phyloP scores from a whole-genome alignment of 1,139 yeast genomes.

The Candida sp. region DNA sequence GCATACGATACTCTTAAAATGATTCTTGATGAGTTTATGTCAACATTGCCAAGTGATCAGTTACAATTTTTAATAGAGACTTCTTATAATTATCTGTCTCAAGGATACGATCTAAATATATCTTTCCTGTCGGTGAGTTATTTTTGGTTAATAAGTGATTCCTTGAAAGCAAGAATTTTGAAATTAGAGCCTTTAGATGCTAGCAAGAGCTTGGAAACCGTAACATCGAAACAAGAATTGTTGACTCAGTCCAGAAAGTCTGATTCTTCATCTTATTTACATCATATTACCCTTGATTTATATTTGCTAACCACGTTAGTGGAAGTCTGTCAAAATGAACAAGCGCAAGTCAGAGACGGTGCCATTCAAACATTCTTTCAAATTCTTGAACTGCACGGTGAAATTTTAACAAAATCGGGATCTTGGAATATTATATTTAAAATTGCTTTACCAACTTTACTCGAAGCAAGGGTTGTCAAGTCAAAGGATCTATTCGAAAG shows the following conservation, averaged over 20 bases:
- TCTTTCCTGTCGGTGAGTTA: conserved; percentile 89
- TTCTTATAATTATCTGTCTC: conserved; percentile 67
- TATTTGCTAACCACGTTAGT: conserved; percentile 62
- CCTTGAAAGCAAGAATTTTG: conserved; percentile 38
- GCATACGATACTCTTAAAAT: conserved; percentile 81
- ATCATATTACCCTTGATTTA: conserved; percentile 49
- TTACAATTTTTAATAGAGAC: conserved; percentile 67
- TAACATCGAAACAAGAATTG: conserved; percentile 17
- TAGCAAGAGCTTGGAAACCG: conserved; percentile 4
- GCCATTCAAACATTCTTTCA: conserved; percentile 85
- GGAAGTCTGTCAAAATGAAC: conserved; percentile 55
- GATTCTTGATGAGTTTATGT: conserved; percentile 80
- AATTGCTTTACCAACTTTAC: conserved; percentile 42
- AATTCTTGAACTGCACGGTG: conserved; percentile 77
- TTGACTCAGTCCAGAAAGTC: conserved; percentile 13
- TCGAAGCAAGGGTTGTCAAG: conserved; percentile 11
- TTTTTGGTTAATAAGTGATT: conserved; percentile 88
- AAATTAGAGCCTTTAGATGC: conserved; percentile 15
- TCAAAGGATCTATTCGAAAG: conserved; percentile 55
- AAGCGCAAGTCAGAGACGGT: conserved; percentile 86
- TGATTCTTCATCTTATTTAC: conserved; percentile 10
- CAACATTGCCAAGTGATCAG: conserved; percentile 61
- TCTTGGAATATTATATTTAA: conserved; percentile 55
- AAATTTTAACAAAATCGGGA: conserved; percentile 32
- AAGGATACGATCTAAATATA: conserved; percentile 70